phyloP scores from a whole-genome alignment of 805 yeast genomes.

The Komagataella phaffii region DNA sequence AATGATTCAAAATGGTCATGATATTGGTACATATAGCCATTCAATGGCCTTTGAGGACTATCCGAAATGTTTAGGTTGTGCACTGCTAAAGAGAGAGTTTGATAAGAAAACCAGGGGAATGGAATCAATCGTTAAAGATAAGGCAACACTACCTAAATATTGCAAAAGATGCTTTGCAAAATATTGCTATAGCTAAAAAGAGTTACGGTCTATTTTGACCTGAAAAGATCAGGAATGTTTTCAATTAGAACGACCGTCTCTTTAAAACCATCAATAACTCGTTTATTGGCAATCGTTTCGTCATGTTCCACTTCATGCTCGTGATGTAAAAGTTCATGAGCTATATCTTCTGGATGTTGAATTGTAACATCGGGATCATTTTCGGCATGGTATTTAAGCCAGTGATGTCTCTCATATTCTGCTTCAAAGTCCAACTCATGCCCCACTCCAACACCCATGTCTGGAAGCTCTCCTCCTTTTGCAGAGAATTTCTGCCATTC shows the following conservation, averaged over 20 bases:
- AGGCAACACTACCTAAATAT: slow-evolving; percentile 5
- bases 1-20: slow-evolving; percentile 39
- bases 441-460: slow-evolving; percentile 86
- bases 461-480: slow-evolving; percentile 69
- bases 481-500: slow-evolving; percentile 57
- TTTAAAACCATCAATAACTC: slow-evolving; percentile 2
- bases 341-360: slow-evolving; percentile 82
- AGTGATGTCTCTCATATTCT: slow-evolving; percentile 91
- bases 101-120: slow-evolving; percentile 21
- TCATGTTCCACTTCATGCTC: slow-evolving; percentile 69
- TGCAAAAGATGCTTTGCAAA: slow-evolving; percentile 3
- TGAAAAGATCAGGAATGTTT: slow-evolving; percentile 10
- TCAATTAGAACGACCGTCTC: slow-evolving; percentile 9
- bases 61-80: slow-evolving; percentile 41
- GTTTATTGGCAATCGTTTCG: slow-evolving; percentile 5
- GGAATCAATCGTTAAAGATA: slow-evolving; percentile 1
- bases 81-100: slow-evolving; percentile 36
- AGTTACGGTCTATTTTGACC: slow-evolving; percentile 1
- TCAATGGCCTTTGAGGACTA: slow-evolving; percentile 21
- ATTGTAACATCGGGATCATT: slow-evolving; percentile 70
- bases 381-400: slow-evolving; percentile 69
- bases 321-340: slow-evolving; percentile 75
- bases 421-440: slow-evolving; percentile 90
- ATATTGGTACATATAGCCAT: slow-evolving; percentile 32
- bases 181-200: slow-evolving; percentile 22